Conservation (phyloP, 139 green algal species). For the Diplosphaera chodatii region DNA sequence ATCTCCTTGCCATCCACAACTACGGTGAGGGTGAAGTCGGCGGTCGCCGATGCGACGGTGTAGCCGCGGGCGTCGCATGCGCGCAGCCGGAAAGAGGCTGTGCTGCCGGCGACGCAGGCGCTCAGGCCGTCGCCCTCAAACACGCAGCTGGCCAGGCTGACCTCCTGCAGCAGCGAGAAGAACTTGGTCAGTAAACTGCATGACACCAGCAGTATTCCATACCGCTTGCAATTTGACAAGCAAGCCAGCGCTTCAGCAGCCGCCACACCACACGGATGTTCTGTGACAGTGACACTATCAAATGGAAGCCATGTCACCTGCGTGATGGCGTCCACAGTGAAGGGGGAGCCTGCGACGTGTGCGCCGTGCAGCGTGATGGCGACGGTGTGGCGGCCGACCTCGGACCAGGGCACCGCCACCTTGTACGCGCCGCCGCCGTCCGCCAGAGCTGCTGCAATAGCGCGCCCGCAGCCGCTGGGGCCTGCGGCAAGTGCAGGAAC, state of each 20-base stretch:
- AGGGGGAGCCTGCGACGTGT: neutral
- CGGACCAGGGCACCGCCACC: constrained; percentile 1
- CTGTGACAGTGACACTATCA: too few species aligned
- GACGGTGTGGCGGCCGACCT: neutral
- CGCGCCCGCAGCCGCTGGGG: neutral
- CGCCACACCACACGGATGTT: too few species aligned
- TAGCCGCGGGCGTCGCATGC: constrained; percentile 1
- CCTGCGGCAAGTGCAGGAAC: too few species aligned
- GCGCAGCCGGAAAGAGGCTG: neutral
- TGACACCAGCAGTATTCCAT: neutral
- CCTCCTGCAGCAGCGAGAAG: neutral
- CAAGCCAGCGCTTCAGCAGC: too few species aligned
- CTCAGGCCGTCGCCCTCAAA: constrained; percentile 6
- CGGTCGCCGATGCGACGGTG: neutral
- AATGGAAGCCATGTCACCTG: neutral
- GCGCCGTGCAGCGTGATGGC: neutral
- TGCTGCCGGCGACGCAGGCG: neutral
- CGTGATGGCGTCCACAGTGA: neutral
- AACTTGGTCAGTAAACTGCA: too few species aligned
- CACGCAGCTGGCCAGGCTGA: neutral
- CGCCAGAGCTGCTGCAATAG: neutral
- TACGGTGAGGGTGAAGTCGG: neutral
- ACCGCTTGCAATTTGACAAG: neutral
- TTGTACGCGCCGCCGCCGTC: neutral
- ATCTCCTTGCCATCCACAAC: neutral